Percentiles rank a stretch among this genome's conserved stretches.
Evolutionary conservation across 176 grass and related monocot genomes (phyloP).

Genomic region (Metroxylon sagu): DNA sequence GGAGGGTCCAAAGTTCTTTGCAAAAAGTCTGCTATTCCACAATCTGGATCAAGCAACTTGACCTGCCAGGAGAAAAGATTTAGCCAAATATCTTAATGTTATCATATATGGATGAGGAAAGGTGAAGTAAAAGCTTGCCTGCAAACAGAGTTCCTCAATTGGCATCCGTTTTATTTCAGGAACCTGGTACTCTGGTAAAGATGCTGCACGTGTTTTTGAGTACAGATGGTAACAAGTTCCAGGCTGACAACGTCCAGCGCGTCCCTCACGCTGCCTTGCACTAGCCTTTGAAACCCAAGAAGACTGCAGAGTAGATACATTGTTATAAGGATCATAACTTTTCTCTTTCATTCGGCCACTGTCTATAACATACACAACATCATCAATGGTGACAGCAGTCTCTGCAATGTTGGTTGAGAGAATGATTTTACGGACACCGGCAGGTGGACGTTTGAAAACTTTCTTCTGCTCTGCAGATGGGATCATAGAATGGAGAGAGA

Average conservation of each 20-base stretch:
- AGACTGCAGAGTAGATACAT: slow-evolving; percentile 89
- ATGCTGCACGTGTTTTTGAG: slow-evolving; percentile 69
- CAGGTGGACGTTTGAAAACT: slow-evolving; percentile 60
- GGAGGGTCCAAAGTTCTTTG: slow-evolving; percentile 90
- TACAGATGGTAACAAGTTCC: slow-evolving; percentile 93
- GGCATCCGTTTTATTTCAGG: slow-evolving; percentile 98
- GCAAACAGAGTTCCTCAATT: slow-evolving; percentile 92
- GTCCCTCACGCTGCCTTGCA: slow-evolving; percentile 82
- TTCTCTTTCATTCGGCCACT: slow-evolving; percentile 98
- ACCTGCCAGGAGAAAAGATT: slow-evolving; percentile 37
- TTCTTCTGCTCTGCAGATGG: slow-evolving; percentile 85
- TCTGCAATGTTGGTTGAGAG: slow-evolving; percentile 96
- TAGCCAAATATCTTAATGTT: neutral
- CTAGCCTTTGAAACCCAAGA: slow-evolving; percentile 94
- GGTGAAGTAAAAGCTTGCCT: slow-evolving; percentile 30
- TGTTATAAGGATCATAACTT: slow-evolving; percentile 98
- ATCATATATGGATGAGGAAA: neutral
- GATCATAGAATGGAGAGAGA: slow-evolving; percentile 93
- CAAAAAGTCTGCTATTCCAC: slow-evolving; percentile 63
- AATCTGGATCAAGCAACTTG: slow-evolving; percentile 75
- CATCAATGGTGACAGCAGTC: slow-evolving; percentile 96
- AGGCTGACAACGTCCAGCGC: slow-evolving; percentile 84
- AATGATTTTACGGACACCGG: slow-evolving; percentile 87
- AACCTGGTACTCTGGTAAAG: slow-evolving; percentile 66
- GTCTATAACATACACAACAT: slow-evolving; percentile 90